Evolutionary conservation across 2,329 filamentous ascomycete genomes (phyloP), one percentile per base, ranked within the genome.

Genomic region (Pseudocercospora crystallina): DNA sequence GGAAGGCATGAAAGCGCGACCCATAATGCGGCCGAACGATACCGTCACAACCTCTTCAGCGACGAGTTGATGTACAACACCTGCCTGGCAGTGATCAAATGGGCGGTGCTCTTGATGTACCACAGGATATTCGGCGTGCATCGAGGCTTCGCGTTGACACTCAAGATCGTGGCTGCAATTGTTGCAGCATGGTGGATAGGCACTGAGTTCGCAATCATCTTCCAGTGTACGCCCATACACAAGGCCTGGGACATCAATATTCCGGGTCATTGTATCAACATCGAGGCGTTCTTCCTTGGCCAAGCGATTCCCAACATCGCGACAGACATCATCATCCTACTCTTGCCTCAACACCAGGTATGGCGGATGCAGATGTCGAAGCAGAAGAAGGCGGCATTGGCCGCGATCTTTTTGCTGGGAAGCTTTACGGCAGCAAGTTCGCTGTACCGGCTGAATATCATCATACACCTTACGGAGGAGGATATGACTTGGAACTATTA

Each of bases 31-130:
- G 55, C 49, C 31, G 45, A 43, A 11, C n/a, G n/a, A 8, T 56
- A 49, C 26, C 29, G 58, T 2, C 32, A 48, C 30, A 53, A 43
- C 9, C 52, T 58, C 13, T 56, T 54, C 33, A 40, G 39, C 4
- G 33, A 46, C 12, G 47, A 51, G 35, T 33, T 60, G 26, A 34
- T 56, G 3, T 54, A 49, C 41, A 55, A 48, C 1, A 43, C 51
- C n/a, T 51, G 49, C 4, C 39, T 58, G 32, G 50, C 51, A 15
- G 34, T 59, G 26, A 53, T 39, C 41, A 60, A 60, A 26, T 17
- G 56, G 2, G 47, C 43, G 9, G 54, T 60, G 8, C 49, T 60
- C 11, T 31, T 53, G 9, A 47, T 58, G 34, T 60, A 60, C 30
- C 45, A 52, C 2, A 47, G 56, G 14, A 37, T 60, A 7, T 58